Evolutionary conservation across 305 asterid genomes (phyloP), one percentile per base, ranked within the genome.

Genomic region (Fraxinus platypoda): DNA sequence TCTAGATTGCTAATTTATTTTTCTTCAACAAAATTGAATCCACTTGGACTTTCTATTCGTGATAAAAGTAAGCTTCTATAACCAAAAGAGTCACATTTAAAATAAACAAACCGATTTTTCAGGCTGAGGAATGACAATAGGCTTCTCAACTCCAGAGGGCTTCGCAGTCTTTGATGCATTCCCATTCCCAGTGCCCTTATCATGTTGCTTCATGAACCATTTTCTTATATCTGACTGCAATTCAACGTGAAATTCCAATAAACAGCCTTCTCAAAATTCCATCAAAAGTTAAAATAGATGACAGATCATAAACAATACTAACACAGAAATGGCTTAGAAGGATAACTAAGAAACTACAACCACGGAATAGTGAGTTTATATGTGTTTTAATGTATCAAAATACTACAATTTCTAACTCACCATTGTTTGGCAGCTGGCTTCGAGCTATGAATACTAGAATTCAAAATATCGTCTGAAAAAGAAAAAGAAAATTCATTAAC

Each of bases 211-310:
- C 88, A 89, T 87, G 87, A 95, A 96, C 99, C 99, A 96, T 74
- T 93, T 96, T 82, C 99, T 92, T 77, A 94, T 96, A 89, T 96
- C 99, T 52, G 99, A 89, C 97, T 95, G 94, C 78, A 4, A 57
- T 77, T 46, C 77, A 49, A 78, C 71, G 33, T 64, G 74, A 84
- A 81, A 52, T 46, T 46, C 71, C 64, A 81, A 74, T 26, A 35
- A 34, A 85, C 25, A 3, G 11, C 78, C 52, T 81, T 41, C 62
- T 26, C 70, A 78, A 26, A 73, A 83, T 41, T 21, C 26, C 59
- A 11, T 5, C 52, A 43, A 68, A 41, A n/a, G 17, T 0, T 23
- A 26, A 70, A 2, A 46, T 28, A 8, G 34, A 26, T 2, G 74
- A 71, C 31, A 28, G 0, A 31, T 52, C 23, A 21, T 23, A 12